phyloP scores from a whole-genome alignment of 1,139 yeast species.

The Eremothecium gossypii region DNA sequence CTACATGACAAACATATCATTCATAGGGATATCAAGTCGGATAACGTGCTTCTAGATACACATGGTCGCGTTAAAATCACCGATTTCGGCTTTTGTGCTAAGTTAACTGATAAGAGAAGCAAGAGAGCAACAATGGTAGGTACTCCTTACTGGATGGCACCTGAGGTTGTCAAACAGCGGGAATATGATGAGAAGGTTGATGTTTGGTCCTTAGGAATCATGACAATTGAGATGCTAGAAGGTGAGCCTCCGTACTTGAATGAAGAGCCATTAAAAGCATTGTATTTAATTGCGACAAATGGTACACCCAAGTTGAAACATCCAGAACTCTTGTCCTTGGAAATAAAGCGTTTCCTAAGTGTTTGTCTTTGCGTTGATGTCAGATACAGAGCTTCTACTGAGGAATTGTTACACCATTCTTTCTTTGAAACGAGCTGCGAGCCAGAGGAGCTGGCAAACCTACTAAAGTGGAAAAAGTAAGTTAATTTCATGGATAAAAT shows the following conservation, averaged over 20 bases:
- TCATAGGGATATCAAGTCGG: slow-evolving; percentile 93
- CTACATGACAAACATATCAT: slow-evolving; percentile 85
- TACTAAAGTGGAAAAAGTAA: slow-evolving; percentile 56
- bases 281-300: slow-evolving; percentile 87
- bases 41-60: slow-evolving; percentile 80
- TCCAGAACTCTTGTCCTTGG: slow-evolving; percentile 70
- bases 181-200: slow-evolving; percentile 96
- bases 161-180: slow-evolving; percentile 94
- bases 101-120: slow-evolving; percentile 81
- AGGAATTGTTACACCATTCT: slow-evolving; percentile 73
- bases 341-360: slow-evolving; percentile 77
- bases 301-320: slow-evolving; percentile 93
- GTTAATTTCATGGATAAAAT: too few relatives aligned
- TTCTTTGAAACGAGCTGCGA: slow-evolving; percentile 69
- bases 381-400: slow-evolving; percentile 81
- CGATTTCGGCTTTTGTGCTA: slow-evolving; percentile 97
- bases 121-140: slow-evolving; percentile 99
- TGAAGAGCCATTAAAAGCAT: slow-evolving; percentile 86
- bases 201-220: slow-evolving; percentile 95
- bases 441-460: slow-evolving; percentile 54
- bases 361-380: slow-evolving; percentile 95
- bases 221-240: slow-evolving; percentile 98
- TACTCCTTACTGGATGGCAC: slow-evolving; percentile 99
- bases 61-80: slow-evolving; percentile 89
- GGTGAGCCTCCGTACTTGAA: slow-evolving; percentile 96